Evolutionary conservation across 257 asterid genomes (phyloP).

Genomic region (Sherardia arvensis): DNA sequence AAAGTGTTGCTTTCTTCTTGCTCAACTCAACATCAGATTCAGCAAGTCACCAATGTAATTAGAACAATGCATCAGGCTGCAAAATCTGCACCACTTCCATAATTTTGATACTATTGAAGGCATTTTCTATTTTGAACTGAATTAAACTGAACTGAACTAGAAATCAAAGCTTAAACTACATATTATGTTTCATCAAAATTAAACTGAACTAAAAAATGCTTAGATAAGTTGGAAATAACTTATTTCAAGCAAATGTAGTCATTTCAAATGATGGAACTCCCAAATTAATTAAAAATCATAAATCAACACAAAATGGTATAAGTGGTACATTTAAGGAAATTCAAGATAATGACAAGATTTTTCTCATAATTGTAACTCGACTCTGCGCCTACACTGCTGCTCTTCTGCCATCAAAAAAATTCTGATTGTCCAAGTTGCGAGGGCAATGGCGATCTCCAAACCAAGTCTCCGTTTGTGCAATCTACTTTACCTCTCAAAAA

Average conservation of each 20-base stretch:
- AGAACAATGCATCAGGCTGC: constrained; percentile 52
- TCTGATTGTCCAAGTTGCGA: neutral
- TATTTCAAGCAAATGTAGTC: too few relatives aligned
- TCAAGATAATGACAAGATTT: too few relatives aligned
- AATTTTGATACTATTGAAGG: neutral
- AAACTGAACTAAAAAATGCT: too few relatives aligned
- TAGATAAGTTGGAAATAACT: too few relatives aligned
- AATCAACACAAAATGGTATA: too few relatives aligned
- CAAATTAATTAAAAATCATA: too few relatives aligned
- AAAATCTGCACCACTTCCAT: constrained; percentile 13
- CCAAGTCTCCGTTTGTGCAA: constrained; percentile 1
- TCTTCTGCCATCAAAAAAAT: neutral
- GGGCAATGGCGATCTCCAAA: constrained; percentile 11
- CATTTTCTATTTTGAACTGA: too few relatives aligned
- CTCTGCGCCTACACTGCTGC: neutral
- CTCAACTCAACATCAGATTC: constrained; percentile 56
- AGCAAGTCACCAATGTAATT: constrained; percentile 60
- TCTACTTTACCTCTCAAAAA: neutral
- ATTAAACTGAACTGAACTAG: neutral
- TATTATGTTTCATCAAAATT: too few relatives aligned
- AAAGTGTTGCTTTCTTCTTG: constrained; percentile 67
- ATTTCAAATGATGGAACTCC: too few relatives aligned
- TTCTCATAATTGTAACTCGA: neutral
- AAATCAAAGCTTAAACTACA: too few relatives aligned
- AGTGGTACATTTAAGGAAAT: too few relatives aligned